These are phyloP conservation scores for Daucus carota DNA, from an alignment of 129 eudicot species.

Conservation along the genomic window DNA sequence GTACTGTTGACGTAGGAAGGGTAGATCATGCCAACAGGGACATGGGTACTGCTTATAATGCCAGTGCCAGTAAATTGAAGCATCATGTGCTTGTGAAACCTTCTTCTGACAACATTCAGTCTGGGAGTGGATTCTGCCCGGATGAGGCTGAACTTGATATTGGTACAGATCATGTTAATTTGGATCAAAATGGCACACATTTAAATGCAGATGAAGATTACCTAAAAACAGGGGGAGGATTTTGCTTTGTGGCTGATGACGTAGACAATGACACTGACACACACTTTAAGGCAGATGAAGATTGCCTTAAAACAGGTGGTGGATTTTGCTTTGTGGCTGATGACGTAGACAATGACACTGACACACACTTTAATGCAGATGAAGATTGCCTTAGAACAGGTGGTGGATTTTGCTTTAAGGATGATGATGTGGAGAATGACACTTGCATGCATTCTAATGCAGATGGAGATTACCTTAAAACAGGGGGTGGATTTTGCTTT, in stretches of 20 bases:
- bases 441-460: not conserved
- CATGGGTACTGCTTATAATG: conserved; percentile 8
- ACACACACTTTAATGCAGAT: conserved; percentile 6
- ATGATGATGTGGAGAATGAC: conserved; percentile 40
- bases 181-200: conserved; percentile 13
- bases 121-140: conserved; percentile 20
- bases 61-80: not conserved
- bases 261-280: conserved; percentile 20
- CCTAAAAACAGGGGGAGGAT: conserved; percentile 76
- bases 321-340: conserved; percentile 78
- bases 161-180: not conserved
- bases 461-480: conserved; percentile 46
- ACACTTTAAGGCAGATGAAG: conserved; percentile 23
- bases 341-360: conserved; percentile 28
- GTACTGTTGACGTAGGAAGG: conserved; percentile 10
- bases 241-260: conserved; percentile 63
- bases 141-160: conserved; percentile 22
- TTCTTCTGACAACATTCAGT: conserved; percentile 8
- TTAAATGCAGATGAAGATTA: conserved; percentile 36
- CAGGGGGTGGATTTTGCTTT: conserved; percentile 86
- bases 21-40: conserved; percentile 17
- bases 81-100: conserved; percentile 1
- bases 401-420: conserved; percentile 84
- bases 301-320: conserved; percentile 67
- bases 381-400: conserved; percentile 60